phyloP scores from a whole-genome alignment of 306 rosid genomes.

The Rosa multiflora region DNA sequence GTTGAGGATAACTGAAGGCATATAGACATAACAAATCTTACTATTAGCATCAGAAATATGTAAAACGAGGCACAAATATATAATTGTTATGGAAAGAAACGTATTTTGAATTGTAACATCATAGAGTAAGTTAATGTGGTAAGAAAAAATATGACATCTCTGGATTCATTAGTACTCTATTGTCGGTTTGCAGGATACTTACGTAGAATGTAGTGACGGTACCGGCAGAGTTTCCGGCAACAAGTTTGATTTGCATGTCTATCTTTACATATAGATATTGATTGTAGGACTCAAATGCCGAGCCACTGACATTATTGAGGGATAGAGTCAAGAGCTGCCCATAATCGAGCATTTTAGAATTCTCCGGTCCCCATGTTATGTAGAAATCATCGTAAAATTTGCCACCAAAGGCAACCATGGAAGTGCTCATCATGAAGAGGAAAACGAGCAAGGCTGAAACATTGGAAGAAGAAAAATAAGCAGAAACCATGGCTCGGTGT shows the following conservation, averaged over 20 bases:
- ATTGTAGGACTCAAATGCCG: slow-evolving; percentile 39
- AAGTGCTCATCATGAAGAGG: slow-evolving; percentile 7
- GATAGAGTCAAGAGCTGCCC: slow-evolving; percentile 36
- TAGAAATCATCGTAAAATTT: slow-evolving; percentile 27
- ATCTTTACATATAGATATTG: slow-evolving; percentile 35
- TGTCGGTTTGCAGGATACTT: slow-evolving; percentile 2
- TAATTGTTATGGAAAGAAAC: too few relatives aligned
- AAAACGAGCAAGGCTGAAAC: slow-evolving; percentile 14
- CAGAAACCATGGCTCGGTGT: slow-evolving; percentile 2
- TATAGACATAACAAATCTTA: not conserved
- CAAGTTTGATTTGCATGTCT: slow-evolving; percentile 48
- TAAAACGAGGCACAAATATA: not conserved
- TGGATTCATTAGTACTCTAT: too few relatives aligned
- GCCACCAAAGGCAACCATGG: slow-evolving; percentile 12
- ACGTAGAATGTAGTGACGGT: slow-evolving; percentile 43
- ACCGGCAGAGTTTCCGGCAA: slow-evolving; percentile 43
- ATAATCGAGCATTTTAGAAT: slow-evolving; percentile 21
- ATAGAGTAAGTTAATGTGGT: too few relatives aligned
- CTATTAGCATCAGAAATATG: not conserved
- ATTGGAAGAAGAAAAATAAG: not conserved
- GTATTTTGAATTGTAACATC: too few relatives aligned
- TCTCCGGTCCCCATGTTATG: slow-evolving; percentile 36
- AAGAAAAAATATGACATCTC: not conserved
- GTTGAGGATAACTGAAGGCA: slow-evolving; percentile 40
- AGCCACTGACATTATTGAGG: slow-evolving; percentile 37